Percentiles rank a stretch among this genome's conserved stretches.
phyloP scores from a whole-genome alignment of 805 yeast species.

The Lipomyces kockii region DNA sequence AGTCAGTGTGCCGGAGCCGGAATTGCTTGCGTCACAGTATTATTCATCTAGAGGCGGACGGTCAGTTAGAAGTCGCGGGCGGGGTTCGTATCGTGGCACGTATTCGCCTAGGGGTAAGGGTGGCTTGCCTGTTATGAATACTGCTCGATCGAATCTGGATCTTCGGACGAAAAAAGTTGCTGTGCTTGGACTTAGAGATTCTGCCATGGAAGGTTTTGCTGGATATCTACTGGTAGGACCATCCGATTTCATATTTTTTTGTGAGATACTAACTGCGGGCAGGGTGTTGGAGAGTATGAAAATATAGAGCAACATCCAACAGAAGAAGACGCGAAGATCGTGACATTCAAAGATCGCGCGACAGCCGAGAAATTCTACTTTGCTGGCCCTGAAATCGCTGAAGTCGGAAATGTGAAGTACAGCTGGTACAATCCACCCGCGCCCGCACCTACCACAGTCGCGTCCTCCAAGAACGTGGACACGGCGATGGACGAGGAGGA shows the following conservation, averaged over 20 bases:
- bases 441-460: constrained; percentile 4
- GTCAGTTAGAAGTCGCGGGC: constrained; percentile 37
- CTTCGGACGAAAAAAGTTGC: constrained; percentile 47
- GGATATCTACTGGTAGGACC: constrained; percentile 39
- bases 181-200: constrained; percentile 43
- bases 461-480: constrained; percentile 10
- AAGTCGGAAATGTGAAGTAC: constrained; percentile 14
- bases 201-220: constrained; percentile 45
- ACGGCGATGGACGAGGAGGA: constrained; percentile 22
- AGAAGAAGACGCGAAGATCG: constrained; percentile 25
- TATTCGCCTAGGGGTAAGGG: constrained; percentile 39
- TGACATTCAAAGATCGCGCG: constrained; percentile 46
- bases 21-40: constrained; percentile 25
- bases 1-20: constrained; percentile 27
- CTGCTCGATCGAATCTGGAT: constrained; percentile 44
- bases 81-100: constrained; percentile 34
- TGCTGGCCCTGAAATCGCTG: constrained; percentile 14
- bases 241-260: background rate
- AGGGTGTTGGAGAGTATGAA: constrained; percentile 40
- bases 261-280: background rate
- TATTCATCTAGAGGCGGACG: constrained; percentile 24
- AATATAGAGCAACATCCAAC: constrained; percentile 32
- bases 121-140: constrained; percentile 37
- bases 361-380: constrained; percentile 46
- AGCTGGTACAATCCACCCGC: constrained; percentile 25